Evolutionary conservation across 2,329 filamentous ascomycete genomes (phyloP).

Genomic region (Botrytis medusae): DNA sequence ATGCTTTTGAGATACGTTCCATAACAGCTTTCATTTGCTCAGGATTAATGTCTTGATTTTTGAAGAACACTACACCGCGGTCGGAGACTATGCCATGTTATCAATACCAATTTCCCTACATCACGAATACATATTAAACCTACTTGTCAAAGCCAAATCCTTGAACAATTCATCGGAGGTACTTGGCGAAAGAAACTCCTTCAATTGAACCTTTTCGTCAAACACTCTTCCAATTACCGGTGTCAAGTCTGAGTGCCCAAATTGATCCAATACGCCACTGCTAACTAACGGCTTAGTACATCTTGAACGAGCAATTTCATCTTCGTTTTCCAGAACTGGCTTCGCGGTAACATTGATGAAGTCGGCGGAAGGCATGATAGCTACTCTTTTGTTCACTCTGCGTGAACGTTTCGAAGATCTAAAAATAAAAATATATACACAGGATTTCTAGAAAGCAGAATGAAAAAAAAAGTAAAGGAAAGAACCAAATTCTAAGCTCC

Average conservation of each 20-base stretch:
- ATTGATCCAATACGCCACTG: slow-evolving; percentile 30
- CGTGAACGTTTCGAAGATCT: neutral
- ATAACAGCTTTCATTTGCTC: slow-evolving; percentile 47
- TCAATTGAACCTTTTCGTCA: slow-evolving; percentile 52
- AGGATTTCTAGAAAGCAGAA: neutral
- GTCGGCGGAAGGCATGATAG: slow-evolving; percentile 11
- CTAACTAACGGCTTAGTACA: slow-evolving; percentile 19
- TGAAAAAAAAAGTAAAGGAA: neutral
- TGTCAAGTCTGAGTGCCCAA: slow-evolving; percentile 29
- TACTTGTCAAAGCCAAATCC: slow-evolving; percentile 54
- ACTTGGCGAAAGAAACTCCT: slow-evolving; percentile 51
- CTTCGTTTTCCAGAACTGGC: slow-evolving; percentile 3
- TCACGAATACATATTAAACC: slow-evolving; percentile 16
- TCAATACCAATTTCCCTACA: neutral
- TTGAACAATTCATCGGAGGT: slow-evolving; percentile 44
- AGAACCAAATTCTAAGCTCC: too few relatives aligned
- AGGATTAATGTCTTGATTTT: slow-evolving; percentile 49
- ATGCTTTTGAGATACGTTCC: slow-evolving; percentile 13
- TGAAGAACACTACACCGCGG: slow-evolving; percentile 55
- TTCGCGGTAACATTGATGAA: slow-evolving; percentile 4
- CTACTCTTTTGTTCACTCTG: neutral
- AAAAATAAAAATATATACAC: neutral
- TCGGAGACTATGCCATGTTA: slow-evolving; percentile 59
- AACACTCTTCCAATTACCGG: slow-evolving; percentile 54
- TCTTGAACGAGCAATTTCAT: slow-evolving; percentile 19